Conservation (phyloP, 2,329 filamentous ascomycete genomes). For the Tolypocladium capitatum region DNA sequence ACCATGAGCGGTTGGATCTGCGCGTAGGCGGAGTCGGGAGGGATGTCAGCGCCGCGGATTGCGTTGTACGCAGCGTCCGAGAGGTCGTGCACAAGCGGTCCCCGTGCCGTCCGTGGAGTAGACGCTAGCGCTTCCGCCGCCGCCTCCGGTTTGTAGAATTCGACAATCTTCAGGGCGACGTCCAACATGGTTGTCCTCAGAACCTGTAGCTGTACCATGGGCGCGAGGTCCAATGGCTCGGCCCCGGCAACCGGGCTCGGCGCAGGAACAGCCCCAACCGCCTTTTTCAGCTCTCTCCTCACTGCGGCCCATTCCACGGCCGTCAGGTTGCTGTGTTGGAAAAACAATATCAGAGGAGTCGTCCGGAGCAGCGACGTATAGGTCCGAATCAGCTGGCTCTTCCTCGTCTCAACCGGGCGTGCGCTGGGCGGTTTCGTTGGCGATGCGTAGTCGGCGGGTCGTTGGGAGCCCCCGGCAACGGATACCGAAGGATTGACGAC, state of each 20-base stretch:
- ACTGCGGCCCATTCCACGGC: constrained; percentile 47
- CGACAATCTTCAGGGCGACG: constrained; percentile 70
- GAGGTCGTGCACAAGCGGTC: constrained; percentile 35
- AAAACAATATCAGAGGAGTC: constrained; percentile 72
- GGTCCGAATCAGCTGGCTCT: constrained; percentile 73
- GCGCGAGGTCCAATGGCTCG: constrained; percentile 35
- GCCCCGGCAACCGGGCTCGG: constrained; percentile 11
- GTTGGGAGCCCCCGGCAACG: constrained; percentile 8
- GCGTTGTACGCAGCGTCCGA: constrained; percentile 38
- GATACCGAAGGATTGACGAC: constrained; percentile 4
- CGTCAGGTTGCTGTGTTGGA: constrained; percentile 57
- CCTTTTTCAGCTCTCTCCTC: constrained; percentile 28
- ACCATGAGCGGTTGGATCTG: constrained; percentile 64
- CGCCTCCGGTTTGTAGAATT: constrained; percentile 55
- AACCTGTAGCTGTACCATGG: constrained; percentile 62
- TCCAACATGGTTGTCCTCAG: constrained; percentile 83
- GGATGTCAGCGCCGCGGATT: constrained; percentile 24
- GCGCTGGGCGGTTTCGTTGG: constrained; percentile 77
- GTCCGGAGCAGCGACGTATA: constrained; percentile 83
- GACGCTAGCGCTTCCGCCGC: constrained; percentile 21
- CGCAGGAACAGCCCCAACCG: constrained; percentile 27
- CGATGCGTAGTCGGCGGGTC: constrained; percentile 38
- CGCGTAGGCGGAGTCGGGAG: constrained; percentile 30
- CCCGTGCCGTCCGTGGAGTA: constrained; percentile 15
- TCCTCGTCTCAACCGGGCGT: constrained; percentile 73